phyloP scores from a whole-genome alignment of 2,329 filamentous ascomycete species.

The Trematosphaeria pertusa region DNA sequence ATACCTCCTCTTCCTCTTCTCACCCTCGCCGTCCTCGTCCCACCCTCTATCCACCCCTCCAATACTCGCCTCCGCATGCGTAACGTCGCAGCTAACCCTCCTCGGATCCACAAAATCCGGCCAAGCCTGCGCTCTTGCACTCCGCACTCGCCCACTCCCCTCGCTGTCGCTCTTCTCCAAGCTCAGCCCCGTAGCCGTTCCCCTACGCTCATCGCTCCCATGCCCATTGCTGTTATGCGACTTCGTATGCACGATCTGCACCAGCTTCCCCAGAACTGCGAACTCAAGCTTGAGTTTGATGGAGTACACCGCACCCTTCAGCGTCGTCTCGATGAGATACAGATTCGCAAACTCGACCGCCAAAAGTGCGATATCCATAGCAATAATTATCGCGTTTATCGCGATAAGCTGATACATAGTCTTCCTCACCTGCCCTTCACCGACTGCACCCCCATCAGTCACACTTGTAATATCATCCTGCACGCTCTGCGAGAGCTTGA shows the following conservation, averaged over 20 bases:
- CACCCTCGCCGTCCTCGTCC: constrained; percentile 22
- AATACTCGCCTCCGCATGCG: constrained; percentile 23
- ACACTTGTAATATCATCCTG: constrained; percentile 38
- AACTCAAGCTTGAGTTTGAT: constrained; percentile 64
- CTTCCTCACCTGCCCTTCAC: constrained; percentile 22
- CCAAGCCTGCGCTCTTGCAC: constrained; percentile 12
- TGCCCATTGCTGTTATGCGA: constrained; percentile 25
- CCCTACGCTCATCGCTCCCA: constrained; percentile 2
- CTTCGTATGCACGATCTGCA: constrained; percentile 40
- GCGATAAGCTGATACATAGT: constrained; percentile 45
- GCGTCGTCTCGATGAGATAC: constrained; percentile 44
- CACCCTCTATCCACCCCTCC: constrained; percentile 18
- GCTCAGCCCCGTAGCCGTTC: constrained; percentile 24
- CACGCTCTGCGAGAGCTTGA: constrained; percentile 38
- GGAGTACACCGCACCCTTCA: constrained; percentile 54
- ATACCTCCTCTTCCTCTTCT: constrained; percentile 29
- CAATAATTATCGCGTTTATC: constrained; percentile 45
- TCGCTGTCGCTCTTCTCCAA: constrained; percentile 21
- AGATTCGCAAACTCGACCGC: constrained; percentile 40
- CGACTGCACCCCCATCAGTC: constrained; percentile 27
- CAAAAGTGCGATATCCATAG: constrained; percentile 39
- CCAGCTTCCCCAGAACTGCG: constrained; percentile 59
- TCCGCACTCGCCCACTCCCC: constrained; percentile 1
- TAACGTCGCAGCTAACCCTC: constrained; percentile 27
- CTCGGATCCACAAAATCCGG: constrained; percentile 41